phyloP scores from a whole-genome alignment of 2,329 filamentous ascomycete species.

The Teratosphaeria epicoccoides region DNA sequence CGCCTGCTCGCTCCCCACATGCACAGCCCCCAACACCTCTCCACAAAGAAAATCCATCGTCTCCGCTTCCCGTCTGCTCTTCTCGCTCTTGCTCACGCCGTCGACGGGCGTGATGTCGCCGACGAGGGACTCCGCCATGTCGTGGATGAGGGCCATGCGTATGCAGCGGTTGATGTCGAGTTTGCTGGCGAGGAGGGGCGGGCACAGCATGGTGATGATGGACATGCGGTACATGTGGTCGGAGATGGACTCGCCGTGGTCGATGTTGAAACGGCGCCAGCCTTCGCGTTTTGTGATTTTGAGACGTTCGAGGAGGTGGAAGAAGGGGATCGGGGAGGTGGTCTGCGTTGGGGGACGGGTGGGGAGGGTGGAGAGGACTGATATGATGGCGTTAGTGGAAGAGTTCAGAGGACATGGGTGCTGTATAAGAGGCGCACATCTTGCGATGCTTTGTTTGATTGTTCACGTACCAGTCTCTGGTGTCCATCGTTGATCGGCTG shows the following conservation, averaged over 20 bases:
- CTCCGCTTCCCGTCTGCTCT: constrained; percentile 71
- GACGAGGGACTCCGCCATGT: constrained; percentile 92
- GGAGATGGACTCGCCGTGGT: constrained; percentile 71
- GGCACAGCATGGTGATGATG: constrained; percentile 85
- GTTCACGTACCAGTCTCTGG: constrained; percentile 36
- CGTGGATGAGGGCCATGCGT: constrained; percentile 91
- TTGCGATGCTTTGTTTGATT: constrained; percentile 5
- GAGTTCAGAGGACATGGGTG: too few relatives aligned
- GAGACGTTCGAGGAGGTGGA: constrained; percentile 84
- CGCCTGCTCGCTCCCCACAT: constrained; percentile 42
- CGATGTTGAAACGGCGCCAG: constrained; percentile 80
- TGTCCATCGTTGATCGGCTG: constrained; percentile 30
- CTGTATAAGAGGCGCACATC: constrained; percentile 9
- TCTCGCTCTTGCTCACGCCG: constrained; percentile 73
- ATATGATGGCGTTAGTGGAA: not conserved
- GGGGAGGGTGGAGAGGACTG: constrained; percentile 55
- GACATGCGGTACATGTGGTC: constrained; percentile 99
- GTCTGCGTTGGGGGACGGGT: constrained; percentile 48
- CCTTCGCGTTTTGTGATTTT: constrained; percentile 96
- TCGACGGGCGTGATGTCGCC: constrained; percentile 96
- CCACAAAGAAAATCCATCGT: constrained; percentile 87
- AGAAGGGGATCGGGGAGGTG: constrained; percentile 74
- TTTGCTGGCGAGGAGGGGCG: constrained; percentile 56
- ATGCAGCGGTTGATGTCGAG: constrained; percentile 77
- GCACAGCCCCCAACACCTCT: constrained; percentile 60